Evolutionary conservation across 352 stramenopile species (phyloP).

Genomic region (Globisporangium polare): DNA sequence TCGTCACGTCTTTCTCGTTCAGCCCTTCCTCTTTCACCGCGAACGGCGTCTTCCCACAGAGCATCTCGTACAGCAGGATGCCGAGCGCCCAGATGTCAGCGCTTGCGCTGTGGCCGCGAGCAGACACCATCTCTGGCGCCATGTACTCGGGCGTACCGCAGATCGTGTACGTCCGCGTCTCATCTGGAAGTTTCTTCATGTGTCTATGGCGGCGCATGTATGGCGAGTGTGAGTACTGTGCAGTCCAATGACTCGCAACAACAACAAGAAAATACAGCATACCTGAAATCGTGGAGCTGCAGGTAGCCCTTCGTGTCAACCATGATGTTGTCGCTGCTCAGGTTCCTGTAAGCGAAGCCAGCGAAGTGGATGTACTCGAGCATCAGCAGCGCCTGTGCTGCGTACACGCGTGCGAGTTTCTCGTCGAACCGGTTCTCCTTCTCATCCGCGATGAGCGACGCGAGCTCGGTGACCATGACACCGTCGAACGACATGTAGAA

Average conservation of each 20-base stretch:
- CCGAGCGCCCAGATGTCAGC: slow-evolving; percentile 86
- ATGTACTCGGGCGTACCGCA: slow-evolving; percentile 89
- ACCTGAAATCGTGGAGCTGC: slow-evolving; percentile 83
- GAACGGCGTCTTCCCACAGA: slow-evolving; percentile 86
- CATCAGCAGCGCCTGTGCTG: slow-evolving; percentile 72
- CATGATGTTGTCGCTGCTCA: slow-evolving; percentile 84
- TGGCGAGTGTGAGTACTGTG: too few species aligned
- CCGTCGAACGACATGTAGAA: slow-evolving; percentile 80
- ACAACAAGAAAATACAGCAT: not conserved
- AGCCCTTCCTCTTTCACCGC: slow-evolving; percentile 54
- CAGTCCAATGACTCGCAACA: not conserved
- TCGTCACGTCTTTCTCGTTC: slow-evolving; percentile 79
- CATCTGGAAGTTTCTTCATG: slow-evolving; percentile 81
- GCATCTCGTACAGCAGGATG: slow-evolving; percentile 86
- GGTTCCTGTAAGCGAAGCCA: slow-evolving; percentile 77
- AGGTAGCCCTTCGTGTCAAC: slow-evolving; percentile 78
- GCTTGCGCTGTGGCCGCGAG: slow-evolving; percentile 66
- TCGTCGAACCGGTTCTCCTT: slow-evolving; percentile 55
- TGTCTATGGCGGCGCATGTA: slow-evolving; percentile 22
- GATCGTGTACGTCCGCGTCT: slow-evolving; percentile 82
- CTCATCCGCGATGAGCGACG: slow-evolving; percentile 55
- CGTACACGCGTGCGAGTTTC: slow-evolving; percentile 47
- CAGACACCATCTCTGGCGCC: slow-evolving; percentile 86
- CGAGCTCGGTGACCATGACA: slow-evolving; percentile 63
- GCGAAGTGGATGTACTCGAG: slow-evolving; percentile 82